phyloP scores from a whole-genome alignment of 305 asterid species.

The Salvia sclarea region DNA sequence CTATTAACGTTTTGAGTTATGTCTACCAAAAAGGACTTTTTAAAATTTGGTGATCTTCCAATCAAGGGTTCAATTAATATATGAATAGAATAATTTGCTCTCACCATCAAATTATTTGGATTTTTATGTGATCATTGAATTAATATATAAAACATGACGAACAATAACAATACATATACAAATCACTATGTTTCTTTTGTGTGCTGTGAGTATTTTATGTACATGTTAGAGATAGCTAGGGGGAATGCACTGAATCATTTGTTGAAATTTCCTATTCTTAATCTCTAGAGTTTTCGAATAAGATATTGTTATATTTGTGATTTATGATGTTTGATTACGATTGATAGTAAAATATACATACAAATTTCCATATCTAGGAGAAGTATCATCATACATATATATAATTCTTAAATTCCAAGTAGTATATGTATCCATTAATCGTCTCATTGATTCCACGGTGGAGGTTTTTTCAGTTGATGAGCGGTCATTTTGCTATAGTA shows the following conservation, averaged over 20 bases:
- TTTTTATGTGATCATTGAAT: background rate
- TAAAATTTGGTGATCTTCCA: slow-evolving; percentile 16
- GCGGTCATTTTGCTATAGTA: no score
- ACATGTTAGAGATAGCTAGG: background rate
- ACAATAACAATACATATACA: background rate
- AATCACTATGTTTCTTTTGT: background rate
- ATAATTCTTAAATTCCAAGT: no score
- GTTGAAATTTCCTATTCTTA: background rate
- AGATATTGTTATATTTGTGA: no score
- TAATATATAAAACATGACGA: background rate
- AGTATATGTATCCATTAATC: no score
- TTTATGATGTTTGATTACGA: no score
- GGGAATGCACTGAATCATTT: background rate
- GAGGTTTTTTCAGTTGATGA: no score
- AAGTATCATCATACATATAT: no score
- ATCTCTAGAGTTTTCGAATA: background rate
- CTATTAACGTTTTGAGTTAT: background rate
- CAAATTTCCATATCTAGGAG: no score
- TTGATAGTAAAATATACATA: no score
- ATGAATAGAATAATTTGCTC: slow-evolving; percentile 26
- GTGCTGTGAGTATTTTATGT: background rate
- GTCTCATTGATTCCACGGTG: no score
- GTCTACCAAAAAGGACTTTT: slow-evolving; percentile 7
- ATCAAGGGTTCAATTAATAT: slow-evolving; percentile 1
- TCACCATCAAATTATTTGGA: slow-evolving; percentile 9